Conservation (phyloP, 345 rosid species). For the Moringa oleifera region DNA sequence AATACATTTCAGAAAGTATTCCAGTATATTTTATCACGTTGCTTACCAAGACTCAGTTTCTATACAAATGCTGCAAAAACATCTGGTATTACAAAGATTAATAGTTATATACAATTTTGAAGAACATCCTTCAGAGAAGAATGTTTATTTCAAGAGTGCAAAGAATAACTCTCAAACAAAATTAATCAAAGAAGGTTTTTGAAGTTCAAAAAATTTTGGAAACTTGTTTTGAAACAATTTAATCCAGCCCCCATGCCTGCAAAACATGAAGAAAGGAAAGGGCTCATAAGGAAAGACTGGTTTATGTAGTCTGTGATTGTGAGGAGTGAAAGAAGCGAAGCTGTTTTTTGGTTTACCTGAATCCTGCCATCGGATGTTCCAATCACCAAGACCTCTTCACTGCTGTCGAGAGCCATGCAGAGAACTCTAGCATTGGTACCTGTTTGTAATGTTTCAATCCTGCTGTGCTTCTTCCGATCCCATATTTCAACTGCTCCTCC, state of each 20-base stretch:
- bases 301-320: too few relatives aligned
- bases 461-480: constrained; percentile 50
- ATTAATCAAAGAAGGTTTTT: constrained; percentile 3
- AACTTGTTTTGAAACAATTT: constrained; percentile 6
- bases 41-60: too few relatives aligned
- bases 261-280: not conserved
- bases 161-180: constrained; percentile 1
- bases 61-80: not conserved
- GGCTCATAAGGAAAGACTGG: not conserved
- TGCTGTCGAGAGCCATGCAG: constrained; percentile 45
- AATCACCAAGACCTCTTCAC: constrained; percentile 45
- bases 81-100: not conserved
- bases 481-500: constrained; percentile 59
- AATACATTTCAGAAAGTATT: too few relatives aligned
- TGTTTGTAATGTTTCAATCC: constrained; percentile 40
- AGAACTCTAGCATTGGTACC: constrained; percentile 34
- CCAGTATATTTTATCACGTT: too few relatives aligned
- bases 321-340: not conserved
- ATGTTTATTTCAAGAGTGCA: constrained; percentile 2
- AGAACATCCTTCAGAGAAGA: not conserved
- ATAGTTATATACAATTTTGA: constrained; percentile 11
- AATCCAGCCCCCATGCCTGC: constrained; percentile 71
- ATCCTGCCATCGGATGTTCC: constrained; percentile 65
- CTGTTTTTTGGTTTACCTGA: constrained; percentile 51
- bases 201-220: constrained; percentile 8